phyloP scores from a whole-genome alignment of 2,329 filamentous ascomycete species.

The Colletotrichum caudatum region DNA sequence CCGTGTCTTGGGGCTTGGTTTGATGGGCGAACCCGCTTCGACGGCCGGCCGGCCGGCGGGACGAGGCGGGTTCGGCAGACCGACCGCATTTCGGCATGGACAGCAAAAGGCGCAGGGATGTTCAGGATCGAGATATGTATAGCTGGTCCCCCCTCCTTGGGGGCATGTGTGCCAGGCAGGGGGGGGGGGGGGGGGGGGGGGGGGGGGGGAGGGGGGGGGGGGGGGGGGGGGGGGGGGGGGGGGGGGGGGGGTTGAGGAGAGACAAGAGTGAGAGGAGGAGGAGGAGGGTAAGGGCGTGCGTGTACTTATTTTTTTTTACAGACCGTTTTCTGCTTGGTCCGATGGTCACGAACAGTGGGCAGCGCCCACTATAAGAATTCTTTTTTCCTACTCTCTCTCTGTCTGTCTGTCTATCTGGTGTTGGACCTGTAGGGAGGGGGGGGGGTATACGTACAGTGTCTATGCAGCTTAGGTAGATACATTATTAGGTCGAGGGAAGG shows the following conservation, averaged over 20 bases:
- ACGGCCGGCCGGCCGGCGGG: not conserved
- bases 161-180: too few relatives aligned
- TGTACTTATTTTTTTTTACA: not conserved
- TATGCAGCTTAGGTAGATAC: too few relatives aligned
- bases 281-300: not conserved
- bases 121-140: not conserved
- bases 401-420: not conserved
- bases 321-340: constrained; percentile 21
- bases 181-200: constrained; percentile 2
- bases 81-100: not conserved
- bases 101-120: not conserved
- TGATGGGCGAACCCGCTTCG: not conserved
- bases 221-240: too few relatives aligned
- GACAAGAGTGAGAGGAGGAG: not conserved
- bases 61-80: not conserved
- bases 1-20: not conserved
- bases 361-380: not conserved
- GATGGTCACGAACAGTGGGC: not conserved
- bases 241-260: not conserved
- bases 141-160: not conserved
- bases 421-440: not conserved
- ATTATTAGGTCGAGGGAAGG: not conserved
- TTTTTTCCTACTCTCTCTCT: not conserved
- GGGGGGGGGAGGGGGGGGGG: too few relatives aligned
- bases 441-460: too few relatives aligned